A percentile compares a stretch with the other conserved stretches of the same genome.
Conservation (phyloP, 805 yeast genomes). For the Torulaspora maleeae region DNA sequence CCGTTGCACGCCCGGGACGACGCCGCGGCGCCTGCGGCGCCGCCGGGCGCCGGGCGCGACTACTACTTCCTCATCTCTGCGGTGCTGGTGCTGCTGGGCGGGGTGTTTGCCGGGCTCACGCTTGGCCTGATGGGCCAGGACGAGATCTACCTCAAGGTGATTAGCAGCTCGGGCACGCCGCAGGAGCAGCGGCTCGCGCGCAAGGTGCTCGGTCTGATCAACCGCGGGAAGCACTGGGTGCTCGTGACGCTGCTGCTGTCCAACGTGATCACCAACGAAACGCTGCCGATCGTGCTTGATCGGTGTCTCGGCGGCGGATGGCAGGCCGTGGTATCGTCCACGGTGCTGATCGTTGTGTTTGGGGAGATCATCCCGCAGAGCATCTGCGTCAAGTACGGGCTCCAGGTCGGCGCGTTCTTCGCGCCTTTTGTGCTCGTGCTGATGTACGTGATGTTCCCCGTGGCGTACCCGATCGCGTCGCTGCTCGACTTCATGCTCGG, state of each 20-base stretch:
- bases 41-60: conserved; percentile 1
- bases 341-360: conserved; percentile 85
- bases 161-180: conserved; percentile 78
- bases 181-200: conserved; percentile 63
- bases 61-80: conserved; percentile 51
- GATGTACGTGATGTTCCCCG: conserved; percentile 88
- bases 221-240: conserved; percentile 93
- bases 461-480: conserved; percentile 85
- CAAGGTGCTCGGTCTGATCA: conserved; percentile 66
- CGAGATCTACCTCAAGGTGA: conserved; percentile 87
- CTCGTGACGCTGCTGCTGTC: conserved; percentile 79
- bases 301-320: conserved; percentile 94
- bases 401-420: conserved; percentile 84
- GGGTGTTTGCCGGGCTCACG: conserved; percentile 92
- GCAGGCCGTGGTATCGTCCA: conserved; percentile 93
- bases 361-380: conserved; percentile 97
- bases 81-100: conserved; percentile 67
- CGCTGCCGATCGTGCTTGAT: conserved; percentile 90
- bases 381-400: conserved; percentile 86
- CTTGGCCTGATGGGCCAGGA: conserved; percentile 97
- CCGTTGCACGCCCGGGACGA: neutral
- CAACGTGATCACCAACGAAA: conserved; percentile 90
- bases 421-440: conserved; percentile 79
- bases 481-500: conserved; percentile 80
- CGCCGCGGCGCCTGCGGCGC: neutral